Conservation (phyloP, 306 rosid genomes). For the Clitoria ternatea region DNA sequence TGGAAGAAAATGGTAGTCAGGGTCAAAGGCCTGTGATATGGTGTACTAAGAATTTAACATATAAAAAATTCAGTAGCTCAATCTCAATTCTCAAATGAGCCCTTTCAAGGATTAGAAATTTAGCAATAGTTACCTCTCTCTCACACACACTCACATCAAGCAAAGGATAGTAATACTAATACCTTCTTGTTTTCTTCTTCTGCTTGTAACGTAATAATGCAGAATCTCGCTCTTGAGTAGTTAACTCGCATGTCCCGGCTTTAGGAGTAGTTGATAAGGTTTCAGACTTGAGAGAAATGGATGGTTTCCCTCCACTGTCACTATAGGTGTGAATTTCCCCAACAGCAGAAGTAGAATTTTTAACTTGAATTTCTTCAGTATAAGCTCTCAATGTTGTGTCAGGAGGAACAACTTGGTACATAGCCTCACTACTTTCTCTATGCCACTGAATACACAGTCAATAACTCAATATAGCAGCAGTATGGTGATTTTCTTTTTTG, state of each 20-base stretch:
- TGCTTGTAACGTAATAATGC: slow-evolving; percentile 84
- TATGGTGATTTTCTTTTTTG: background rate
- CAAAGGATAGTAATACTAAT: slow-evolving; percentile 29
- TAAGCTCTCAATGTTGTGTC: slow-evolving; percentile 23
- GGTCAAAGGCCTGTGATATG: background rate
- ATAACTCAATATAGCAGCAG: slow-evolving; percentile 23
- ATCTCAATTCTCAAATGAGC: background rate
- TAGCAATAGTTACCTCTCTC: background rate
- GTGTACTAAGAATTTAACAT: background rate
- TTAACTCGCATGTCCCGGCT: slow-evolving; percentile 47
- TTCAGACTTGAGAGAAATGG: slow-evolving; percentile 27
- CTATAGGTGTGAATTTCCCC: slow-evolving; percentile 27
- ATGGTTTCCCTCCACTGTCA: slow-evolving; percentile 27
- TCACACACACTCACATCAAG: background rate
- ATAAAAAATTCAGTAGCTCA: background rate
- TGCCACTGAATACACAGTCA: slow-evolving; percentile 37
- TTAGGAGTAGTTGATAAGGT: slow-evolving; percentile 33
- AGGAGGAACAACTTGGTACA: slow-evolving; percentile 39
- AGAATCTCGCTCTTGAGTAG: slow-evolving; percentile 68
- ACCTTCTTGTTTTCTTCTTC: slow-evolving; percentile 93
- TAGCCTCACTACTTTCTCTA: slow-evolving; percentile 31
- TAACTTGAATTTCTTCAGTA: slow-evolving; percentile 42
- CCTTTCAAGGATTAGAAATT: background rate
- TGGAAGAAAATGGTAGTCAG: background rate
- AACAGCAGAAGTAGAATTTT: slow-evolving; percentile 25